Conservation (phyloP, 1,284 basidiomycete genomes). For the Mycosarcoma maydis region DNA sequence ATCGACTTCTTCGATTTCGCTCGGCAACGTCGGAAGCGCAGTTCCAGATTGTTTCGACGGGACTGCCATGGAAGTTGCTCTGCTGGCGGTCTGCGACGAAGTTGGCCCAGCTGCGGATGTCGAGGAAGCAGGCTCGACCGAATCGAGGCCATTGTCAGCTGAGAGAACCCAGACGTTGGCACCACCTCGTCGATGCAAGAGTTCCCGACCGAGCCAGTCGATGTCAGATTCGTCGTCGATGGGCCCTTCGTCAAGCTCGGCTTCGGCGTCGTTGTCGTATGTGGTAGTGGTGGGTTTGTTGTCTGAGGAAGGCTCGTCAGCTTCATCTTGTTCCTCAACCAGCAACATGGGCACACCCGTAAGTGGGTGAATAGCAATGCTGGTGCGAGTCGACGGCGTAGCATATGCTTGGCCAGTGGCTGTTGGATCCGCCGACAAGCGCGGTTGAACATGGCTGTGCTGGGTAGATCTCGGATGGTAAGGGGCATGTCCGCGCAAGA, state of each 20-base stretch:
- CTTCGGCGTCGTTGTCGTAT: slow-evolving; percentile 3
- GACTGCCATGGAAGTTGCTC: neutral
- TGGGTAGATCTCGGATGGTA: slow-evolving; percentile 3
- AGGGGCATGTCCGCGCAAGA: slow-evolving; percentile 7
- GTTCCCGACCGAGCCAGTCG: slow-evolving; percentile 54
- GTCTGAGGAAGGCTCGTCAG: neutral
- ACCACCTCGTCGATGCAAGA: slow-evolving; percentile 34
- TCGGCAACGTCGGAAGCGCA: neutral
- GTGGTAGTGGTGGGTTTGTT: neutral
- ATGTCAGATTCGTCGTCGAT: slow-evolving; percentile 47
- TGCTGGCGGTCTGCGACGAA: neutral
- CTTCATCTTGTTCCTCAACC: neutral
- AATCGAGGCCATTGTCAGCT: slow-evolving; percentile 7
- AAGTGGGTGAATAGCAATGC: slow-evolving; percentile 30
- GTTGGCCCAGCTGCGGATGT: neutral
- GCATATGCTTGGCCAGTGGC: neutral
- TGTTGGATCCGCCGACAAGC: neutral
- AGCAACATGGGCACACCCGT: slow-evolving; percentile 32
- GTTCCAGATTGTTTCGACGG: neutral
- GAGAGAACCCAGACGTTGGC: slow-evolving; percentile 49
- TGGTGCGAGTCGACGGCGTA: neutral
- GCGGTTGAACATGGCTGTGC: neutral
- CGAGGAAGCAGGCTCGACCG: neutral
- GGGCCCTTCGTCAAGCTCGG: slow-evolving; percentile 19
- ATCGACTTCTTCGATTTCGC: slow-evolving; percentile 27